Conservation (phyloP, 1,284 basidiomycete genomes). For the Boletus mariae region DNA sequence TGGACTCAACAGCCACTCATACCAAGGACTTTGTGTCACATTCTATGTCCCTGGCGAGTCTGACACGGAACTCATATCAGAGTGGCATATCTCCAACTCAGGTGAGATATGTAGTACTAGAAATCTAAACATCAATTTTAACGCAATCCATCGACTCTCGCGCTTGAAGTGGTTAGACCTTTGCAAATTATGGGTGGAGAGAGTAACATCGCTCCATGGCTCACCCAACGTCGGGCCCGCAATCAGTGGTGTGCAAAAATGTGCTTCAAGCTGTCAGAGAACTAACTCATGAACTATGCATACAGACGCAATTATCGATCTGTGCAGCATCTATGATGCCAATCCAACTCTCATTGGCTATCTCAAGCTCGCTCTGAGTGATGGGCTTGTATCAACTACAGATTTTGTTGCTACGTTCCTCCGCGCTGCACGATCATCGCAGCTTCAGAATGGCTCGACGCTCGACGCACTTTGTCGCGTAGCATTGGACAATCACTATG, state of each 20-base stretch:
- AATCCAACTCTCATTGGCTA: constrained; percentile 61
- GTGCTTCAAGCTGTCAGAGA: not conserved
- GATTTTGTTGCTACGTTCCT: constrained; percentile 57
- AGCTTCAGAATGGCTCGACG: constrained; percentile 59
- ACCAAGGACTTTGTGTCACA: too few relatives aligned
- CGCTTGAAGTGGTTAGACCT: constrained; percentile 57
- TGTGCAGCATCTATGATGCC: constrained; percentile 64
- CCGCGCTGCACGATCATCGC: constrained; percentile 38
- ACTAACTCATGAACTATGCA: constrained; percentile 1
- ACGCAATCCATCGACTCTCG: not conserved
- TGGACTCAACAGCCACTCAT: not conserved
- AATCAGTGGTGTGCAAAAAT: constrained; percentile 44
- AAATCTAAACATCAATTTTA: not conserved
- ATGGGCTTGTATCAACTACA: constrained; percentile 52
- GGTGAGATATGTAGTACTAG: constrained; percentile 36
- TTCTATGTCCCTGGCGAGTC: constrained; percentile 58
- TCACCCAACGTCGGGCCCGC: constrained; percentile 34
- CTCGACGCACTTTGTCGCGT: constrained; percentile 65
- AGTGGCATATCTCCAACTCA: constrained; percentile 58
- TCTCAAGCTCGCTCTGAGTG: constrained; percentile 54
- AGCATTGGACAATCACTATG: constrained; percentile 58
- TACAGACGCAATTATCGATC: constrained; percentile 63
- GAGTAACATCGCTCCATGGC: constrained; percentile 38
- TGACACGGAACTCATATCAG: constrained; percentile 70
- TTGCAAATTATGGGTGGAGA: constrained; percentile 57